These are phyloP conservation scores for Rhodotorula sp. DNA, from an alignment of 1,284 basidiomycete species.

Conservation along the genomic window DNA sequence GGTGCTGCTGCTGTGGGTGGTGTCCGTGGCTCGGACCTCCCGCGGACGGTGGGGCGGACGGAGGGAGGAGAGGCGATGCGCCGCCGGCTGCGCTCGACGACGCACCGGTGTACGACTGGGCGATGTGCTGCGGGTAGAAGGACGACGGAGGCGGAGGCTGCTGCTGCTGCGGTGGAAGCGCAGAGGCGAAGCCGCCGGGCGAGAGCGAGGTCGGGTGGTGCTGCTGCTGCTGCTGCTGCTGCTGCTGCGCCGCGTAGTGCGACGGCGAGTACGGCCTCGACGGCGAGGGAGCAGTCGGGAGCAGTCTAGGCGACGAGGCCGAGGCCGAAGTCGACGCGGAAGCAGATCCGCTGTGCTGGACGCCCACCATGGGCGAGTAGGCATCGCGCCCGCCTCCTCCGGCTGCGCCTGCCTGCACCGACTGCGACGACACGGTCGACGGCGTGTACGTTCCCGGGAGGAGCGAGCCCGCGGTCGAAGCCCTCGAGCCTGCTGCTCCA, in stretches of 20 bases:
- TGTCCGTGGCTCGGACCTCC: neutral
- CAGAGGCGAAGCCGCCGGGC: constrained; percentile 1
- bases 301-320: constrained; percentile 2
- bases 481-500: neutral
- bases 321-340: neutral
- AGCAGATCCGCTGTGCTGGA: neutral
- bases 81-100: neutral
- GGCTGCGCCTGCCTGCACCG: neutral
- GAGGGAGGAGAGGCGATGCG: neutral
- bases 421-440: constrained; percentile 1
- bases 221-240: neutral
- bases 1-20: neutral
- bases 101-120: constrained; percentile 11
- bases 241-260: constrained; percentile 16
- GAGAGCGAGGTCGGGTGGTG: constrained; percentile 1
- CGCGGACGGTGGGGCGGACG: neutral
- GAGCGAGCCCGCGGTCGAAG: neutral
- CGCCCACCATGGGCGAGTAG: constrained; percentile 16
- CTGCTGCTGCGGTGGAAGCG: neutral
- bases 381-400: neutral
- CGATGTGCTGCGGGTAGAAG: constrained; percentile 41
- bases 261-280: constrained; percentile 24
- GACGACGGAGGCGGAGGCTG: constrained; percentile 3
- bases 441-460: constrained; percentile 5
- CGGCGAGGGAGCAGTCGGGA: constrained; percentile 4